A percentile compares a stretch with the other conserved stretches of the same genome.
phyloP scores from a whole-genome alignment of 768 basidiomycete species.

The Panaeolus papilionaceus region DNA sequence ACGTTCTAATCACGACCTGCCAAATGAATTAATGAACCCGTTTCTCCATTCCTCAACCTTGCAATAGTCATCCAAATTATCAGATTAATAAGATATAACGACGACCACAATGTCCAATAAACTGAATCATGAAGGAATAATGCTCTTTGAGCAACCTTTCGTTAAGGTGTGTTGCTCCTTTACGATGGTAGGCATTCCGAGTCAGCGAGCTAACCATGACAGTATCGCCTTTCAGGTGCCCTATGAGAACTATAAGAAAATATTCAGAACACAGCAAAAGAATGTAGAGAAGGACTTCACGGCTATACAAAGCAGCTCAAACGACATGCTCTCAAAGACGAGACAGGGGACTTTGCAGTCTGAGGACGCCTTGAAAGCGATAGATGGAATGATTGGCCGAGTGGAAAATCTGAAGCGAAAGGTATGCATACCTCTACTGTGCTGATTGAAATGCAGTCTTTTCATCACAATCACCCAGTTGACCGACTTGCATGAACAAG shows the following conservation, averaged over 20 bases:
- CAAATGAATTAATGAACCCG: not conserved
- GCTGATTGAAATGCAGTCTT: not conserved
- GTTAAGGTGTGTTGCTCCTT: constrained; percentile 55
- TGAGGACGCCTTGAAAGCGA: constrained; percentile 60
- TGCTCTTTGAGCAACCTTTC: constrained; percentile 89
- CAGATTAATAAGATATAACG: not conserved
- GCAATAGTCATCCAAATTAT: not conserved
- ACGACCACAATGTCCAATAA: constrained; percentile 50
- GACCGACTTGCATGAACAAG: constrained; percentile 51
- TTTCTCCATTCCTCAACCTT: not conserved
- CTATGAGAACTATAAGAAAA: constrained; percentile 87
- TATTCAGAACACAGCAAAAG: constrained; percentile 84
- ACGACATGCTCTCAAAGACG: constrained; percentile 62
- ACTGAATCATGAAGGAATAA: constrained; percentile 72
- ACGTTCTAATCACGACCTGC: not conserved
- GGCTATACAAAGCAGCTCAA: constrained; percentile 59
- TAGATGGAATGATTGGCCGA: constrained; percentile 79
- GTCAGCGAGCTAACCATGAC: constrained; percentile 7
- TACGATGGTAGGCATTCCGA: not conserved
- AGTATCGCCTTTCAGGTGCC: constrained; percentile 64
- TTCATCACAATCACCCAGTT: constrained; percentile 38
- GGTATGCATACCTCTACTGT: constrained; percentile 47
- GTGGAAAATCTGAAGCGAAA: constrained; percentile 88
- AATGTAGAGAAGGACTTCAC: constrained; percentile 76
- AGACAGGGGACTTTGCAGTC: constrained; percentile 43